phyloP scores from a whole-genome alignment of 164 flowering plant species.

The Litsea cubeba region DNA sequence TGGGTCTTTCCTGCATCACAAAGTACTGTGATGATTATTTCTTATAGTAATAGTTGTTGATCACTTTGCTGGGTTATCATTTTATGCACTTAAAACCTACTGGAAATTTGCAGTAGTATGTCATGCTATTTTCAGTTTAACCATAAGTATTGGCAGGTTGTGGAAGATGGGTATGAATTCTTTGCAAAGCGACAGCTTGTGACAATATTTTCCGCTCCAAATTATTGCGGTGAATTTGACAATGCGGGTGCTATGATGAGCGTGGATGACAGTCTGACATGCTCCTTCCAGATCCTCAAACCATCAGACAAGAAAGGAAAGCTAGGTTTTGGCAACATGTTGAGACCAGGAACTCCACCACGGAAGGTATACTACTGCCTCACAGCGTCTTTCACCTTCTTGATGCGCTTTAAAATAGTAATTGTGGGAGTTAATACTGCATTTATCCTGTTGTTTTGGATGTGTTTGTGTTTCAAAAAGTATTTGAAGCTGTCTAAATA shows the following conservation, averaged over 20 bases:
- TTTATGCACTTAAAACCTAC: background rate
- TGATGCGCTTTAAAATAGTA: no score
- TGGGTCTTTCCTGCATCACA: no score
- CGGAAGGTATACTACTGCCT: slow-evolving; percentile 29
- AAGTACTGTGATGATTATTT: background rate
- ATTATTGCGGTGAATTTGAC: slow-evolving; percentile 58
- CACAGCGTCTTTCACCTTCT: no score
- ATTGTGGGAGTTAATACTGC: no score
- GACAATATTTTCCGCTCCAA: slow-evolving; percentile 55
- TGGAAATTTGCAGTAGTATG: background rate
- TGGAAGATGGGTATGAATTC: slow-evolving; percentile 65
- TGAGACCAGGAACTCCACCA: slow-evolving; percentile 51
- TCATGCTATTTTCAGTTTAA: background rate
- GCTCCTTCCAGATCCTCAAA: slow-evolving; percentile 56
- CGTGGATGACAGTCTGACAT: slow-evolving; percentile 46
- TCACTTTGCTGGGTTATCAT: background rate
- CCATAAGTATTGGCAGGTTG: slow-evolving; percentile 32
- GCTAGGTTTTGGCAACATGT: slow-evolving; percentile 30
- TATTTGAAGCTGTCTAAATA: background rate
- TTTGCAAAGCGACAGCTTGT: slow-evolving; percentile 50
- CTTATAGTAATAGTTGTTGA: background rate
- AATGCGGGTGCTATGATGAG: slow-evolving; percentile 66
- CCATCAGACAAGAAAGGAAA: slow-evolving; percentile 50
- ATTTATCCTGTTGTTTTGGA: no score
- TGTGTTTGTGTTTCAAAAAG: background rate